Evolutionary conservation across 805 yeast species (phyloP), one percentile per base, ranked within the genome.

Genomic region (Schwanniomyces polymorphus): DNA sequence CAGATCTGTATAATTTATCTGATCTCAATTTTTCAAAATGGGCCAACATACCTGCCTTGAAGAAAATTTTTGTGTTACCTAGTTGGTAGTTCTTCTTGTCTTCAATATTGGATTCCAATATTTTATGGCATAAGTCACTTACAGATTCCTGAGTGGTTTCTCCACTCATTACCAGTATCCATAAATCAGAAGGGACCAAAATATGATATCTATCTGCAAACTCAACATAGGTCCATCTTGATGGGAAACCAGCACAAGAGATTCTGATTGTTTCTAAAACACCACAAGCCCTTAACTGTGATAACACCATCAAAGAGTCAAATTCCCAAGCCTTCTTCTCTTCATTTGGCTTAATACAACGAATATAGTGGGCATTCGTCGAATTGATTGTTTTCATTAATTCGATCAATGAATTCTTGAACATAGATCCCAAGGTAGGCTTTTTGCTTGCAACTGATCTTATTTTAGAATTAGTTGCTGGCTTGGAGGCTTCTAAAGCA

Each of bases 271-370:
- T 94, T 65, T 94, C 99, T 56, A 92, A 76, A 41, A 92, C 98
- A 86, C 99, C 99, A 76, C 99, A 92, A 5, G 99, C 99, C 64
- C 99, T 82, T 52, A 92, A 78, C 68, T 92, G 99, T 5, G 96
- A 86, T 50, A 94, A 76, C 11, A 92, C 98, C 97, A 92, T 91
- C 38, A 91, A 79, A 12, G 96, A 90, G 61, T 91, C 96, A 68
- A 92, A 92, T 64, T 85, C 86, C 98, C 99, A 92, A 1, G 98
- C 97, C 51, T 82, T 85, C 68, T 94, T 92, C 53, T 84, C 85
- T 60, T 91, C 97, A 65, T 92, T 92, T 5, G 99, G 98, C 68
- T 92, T 92, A 64, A 94, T 92, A 76, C 99, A 92, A 64, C 99
- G 86, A 63, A 92, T 92, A 62, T 92, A 92, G 67, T 92, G 99